phyloP scores from a whole-genome alignment of 2,329 filamentous ascomycete species.

The Ceratocystis alfenasii region DNA sequence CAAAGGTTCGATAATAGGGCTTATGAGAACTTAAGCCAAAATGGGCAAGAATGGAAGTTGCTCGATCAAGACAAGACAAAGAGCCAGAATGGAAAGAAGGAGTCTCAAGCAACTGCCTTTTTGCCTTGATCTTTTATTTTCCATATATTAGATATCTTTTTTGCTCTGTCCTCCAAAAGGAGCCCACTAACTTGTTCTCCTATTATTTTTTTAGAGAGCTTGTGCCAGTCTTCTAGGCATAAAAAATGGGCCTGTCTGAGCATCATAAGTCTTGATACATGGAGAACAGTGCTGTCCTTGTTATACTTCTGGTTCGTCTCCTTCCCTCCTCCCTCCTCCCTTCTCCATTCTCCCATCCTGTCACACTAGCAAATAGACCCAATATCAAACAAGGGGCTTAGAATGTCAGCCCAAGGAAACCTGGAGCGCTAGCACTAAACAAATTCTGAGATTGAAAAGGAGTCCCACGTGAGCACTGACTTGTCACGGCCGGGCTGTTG shows the following conservation, averaged over 20 bases:
- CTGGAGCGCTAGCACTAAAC: not conserved
- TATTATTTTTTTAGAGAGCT: not conserved
- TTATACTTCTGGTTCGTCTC: not conserved
- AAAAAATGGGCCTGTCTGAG: not conserved
- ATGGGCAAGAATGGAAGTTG: not conserved
- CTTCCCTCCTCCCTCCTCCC: not conserved
- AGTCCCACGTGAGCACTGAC: not conserved
- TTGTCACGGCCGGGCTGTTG: not conserved
- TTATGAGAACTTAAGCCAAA: not conserved
- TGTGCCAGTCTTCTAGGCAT: not conserved
- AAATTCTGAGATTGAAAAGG: not conserved
- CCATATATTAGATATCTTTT: not conserved
- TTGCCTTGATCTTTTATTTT: not conserved
- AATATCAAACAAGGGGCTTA: not conserved
- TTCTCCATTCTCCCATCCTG: not conserved
- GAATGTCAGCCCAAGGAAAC: not conserved
- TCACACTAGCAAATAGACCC: not conserved
- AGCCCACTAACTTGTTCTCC: not conserved
- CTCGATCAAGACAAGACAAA: not conserved
- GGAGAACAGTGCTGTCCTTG: not conserved
- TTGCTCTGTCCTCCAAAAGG: not conserved
- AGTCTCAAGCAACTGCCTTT: conserved; percentile 1
- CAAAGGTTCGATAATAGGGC: not conserved
- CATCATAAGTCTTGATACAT: conserved; percentile 3
- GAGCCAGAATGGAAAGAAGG: not conserved